Conservation (phyloP, 345 rosid species). For the Linum tenue region DNA sequence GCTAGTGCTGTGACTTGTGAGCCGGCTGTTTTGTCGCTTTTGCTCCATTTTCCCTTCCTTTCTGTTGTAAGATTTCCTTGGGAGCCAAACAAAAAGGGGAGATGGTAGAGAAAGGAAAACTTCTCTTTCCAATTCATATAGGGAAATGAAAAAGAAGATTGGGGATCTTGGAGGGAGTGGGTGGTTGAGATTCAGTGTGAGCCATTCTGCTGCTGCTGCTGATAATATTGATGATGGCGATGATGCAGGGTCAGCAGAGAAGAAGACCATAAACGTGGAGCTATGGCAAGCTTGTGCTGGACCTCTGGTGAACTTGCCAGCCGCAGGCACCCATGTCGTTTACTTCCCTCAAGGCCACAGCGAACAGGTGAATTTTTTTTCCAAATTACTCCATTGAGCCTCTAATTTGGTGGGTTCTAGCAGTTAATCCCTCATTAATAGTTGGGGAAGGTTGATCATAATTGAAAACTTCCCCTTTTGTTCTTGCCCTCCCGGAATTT, state of each 20-base stretch:
- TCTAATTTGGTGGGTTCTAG: no score
- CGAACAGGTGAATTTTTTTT: conserved; percentile 21
- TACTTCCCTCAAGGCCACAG: conserved; percentile 33
- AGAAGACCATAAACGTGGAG: conserved; percentile 27
- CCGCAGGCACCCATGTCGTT: conserved; percentile 25
- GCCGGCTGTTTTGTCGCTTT: neutral
- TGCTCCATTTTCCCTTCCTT: neutral
- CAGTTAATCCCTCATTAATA: no score
- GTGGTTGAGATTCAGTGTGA: conserved; percentile 11
- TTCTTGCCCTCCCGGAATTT: no score
- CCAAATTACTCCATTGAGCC: neutral
- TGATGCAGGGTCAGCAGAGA: conserved; percentile 22
- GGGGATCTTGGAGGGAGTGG: conserved; percentile 3
- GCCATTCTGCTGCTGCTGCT: neutral
- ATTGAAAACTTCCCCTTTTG: no score
- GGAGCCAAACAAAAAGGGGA: conserved; percentile 8
- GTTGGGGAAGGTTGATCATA: no score
- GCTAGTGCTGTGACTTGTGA: conserved; percentile 2
- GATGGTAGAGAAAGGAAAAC: neutral
- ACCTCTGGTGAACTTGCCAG: conserved; percentile 25
- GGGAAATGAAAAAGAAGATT: neutral
- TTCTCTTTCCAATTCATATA: neutral
- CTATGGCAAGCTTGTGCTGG: conserved; percentile 33
- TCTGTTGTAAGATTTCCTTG: conserved; percentile 2
- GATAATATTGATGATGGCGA: conserved; percentile 6